These are phyloP conservation scores for Schwanniomyces etchellsii DNA, from an alignment of 1,139 yeast species.

Conservation along the genomic window DNA sequence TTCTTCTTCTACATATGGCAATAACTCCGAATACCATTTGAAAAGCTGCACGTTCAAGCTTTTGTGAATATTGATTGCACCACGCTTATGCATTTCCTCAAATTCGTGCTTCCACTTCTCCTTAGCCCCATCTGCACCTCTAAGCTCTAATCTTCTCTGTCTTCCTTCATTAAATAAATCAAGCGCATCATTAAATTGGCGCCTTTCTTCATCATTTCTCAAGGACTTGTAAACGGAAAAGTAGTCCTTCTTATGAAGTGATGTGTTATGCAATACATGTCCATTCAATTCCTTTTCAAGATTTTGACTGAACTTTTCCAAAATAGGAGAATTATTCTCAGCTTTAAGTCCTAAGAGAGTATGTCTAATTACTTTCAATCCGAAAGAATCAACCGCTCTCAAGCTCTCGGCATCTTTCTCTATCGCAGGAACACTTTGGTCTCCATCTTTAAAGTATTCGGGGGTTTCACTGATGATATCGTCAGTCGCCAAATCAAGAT, in stretches of 20 bases:
- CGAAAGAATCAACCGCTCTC: constrained; percentile 69
- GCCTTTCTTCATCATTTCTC: constrained; percentile 46
- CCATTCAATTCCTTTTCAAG: constrained; percentile 25
- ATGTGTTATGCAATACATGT: constrained; percentile 23
- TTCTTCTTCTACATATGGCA: constrained; percentile 66
- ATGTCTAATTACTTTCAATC: constrained; percentile 76
- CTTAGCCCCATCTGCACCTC: constrained; percentile 80
- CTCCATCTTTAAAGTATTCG: constrained; percentile 22
- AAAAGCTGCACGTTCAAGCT: constrained; percentile 70
- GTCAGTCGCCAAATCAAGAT: constrained; percentile 7
- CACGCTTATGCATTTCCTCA: constrained; percentile 62
- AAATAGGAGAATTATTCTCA: constrained; percentile 19
- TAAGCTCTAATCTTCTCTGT: constrained; percentile 68
- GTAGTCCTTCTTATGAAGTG: constrained; percentile 48
- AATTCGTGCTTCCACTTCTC: constrained; percentile 85
- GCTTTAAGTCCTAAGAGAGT: constrained; percentile 62
- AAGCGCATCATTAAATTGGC: constrained; percentile 55
- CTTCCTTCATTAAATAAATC: constrained; percentile 69
- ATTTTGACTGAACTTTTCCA: constrained; percentile 30
- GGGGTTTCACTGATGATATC: constrained; percentile 12
- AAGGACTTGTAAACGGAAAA: constrained; percentile 56
- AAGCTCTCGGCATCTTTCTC: constrained; percentile 56
- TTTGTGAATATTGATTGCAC: constrained; percentile 51
- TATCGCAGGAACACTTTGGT: constrained; percentile 22
- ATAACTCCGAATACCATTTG: constrained; percentile 69